Conservation (phyloP, 23 red algal species). For the Gracilaria caudata region DNA sequence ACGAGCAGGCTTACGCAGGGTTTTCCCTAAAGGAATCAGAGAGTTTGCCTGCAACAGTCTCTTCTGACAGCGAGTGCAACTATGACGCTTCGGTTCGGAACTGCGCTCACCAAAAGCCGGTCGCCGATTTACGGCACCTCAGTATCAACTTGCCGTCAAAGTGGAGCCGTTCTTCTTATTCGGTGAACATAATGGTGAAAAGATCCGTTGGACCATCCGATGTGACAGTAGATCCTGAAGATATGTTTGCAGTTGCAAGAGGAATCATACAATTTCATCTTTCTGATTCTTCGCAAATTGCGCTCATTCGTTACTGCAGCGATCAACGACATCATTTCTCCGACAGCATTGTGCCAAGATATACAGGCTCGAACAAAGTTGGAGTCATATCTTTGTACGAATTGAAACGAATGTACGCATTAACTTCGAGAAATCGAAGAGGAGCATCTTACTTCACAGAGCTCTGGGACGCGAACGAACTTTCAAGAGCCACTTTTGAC, state of each 20-base stretch:
- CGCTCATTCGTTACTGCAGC: constrained; percentile 52
- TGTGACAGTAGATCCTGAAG: constrained; percentile 1
- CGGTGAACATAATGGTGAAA: constrained; percentile 25
- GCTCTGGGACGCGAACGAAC: constrained; percentile 41
- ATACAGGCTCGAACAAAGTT: not conserved
- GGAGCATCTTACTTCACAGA: not conserved
- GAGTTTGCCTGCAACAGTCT: constrained; percentile 43
- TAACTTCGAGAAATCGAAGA: not conserved
- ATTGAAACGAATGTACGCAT: constrained; percentile 48
- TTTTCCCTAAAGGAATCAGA: constrained; percentile 53
- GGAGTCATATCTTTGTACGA: constrained; percentile 46
- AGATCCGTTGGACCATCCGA: not conserved
- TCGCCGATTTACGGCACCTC: constrained; percentile 50
- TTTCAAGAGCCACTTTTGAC: constrained; percentile 42
- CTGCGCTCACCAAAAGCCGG: constrained; percentile 22
- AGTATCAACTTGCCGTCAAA: constrained; percentile 32
- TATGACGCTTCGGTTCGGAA: not conserved
- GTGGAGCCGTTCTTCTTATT: constrained; percentile 52
- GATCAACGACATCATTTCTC: constrained; percentile 29
- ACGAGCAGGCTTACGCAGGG: constrained; percentile 10
- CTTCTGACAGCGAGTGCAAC: constrained; percentile 22
- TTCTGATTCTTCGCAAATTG: constrained; percentile 42
- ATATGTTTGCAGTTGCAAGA: not conserved
- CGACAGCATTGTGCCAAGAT: not conserved
- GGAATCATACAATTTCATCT: constrained; percentile 48